Percentiles rank a stretch among this genome's conserved stretches.
Conservation (phyloP, 225 moss, liverwort and hornwort genomes). For the Physcomitrellopsis africana region DNA sequence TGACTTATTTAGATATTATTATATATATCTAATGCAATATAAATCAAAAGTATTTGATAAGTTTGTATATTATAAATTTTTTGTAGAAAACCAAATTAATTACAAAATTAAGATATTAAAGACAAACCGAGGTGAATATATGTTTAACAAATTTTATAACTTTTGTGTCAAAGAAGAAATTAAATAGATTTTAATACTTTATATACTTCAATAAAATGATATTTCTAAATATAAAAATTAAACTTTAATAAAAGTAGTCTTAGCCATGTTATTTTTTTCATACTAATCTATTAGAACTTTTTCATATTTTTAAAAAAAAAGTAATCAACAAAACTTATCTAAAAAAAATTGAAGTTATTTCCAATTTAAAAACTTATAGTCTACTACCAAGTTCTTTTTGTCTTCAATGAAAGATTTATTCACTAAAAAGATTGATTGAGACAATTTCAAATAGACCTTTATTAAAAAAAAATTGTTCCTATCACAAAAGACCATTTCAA, state of each 20-base stretch:
- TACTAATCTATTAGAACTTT: background rate
- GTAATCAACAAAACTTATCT: background rate
- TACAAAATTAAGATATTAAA: too few species aligned
- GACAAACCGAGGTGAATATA: background rate
- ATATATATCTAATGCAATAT: background rate
- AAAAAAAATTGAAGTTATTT: background rate
- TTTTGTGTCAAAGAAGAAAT: background rate
- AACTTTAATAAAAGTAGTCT: too few species aligned
- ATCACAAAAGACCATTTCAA: background rate
- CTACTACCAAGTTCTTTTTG: background rate
- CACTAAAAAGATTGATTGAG: background rate
- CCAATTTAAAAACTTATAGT: too few species aligned
- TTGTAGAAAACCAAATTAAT: too few species aligned
- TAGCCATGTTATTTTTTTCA: too few species aligned
- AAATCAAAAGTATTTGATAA: conserved; percentile 3
- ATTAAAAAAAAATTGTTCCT: background rate
- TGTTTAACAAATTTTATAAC: background rate
- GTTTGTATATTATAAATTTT: too few species aligned
- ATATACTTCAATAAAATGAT: too few species aligned
- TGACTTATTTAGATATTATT: conserved; percentile 1
- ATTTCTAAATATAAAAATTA: too few species aligned
- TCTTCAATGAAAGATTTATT: background rate
- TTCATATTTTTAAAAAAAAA: conserved; percentile 6
- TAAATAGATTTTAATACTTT: too few species aligned
- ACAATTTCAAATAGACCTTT: background rate